phyloP scores from a whole-genome alignment of 768 basidiomycete genomes.

The Nidula microcarpa region DNA sequence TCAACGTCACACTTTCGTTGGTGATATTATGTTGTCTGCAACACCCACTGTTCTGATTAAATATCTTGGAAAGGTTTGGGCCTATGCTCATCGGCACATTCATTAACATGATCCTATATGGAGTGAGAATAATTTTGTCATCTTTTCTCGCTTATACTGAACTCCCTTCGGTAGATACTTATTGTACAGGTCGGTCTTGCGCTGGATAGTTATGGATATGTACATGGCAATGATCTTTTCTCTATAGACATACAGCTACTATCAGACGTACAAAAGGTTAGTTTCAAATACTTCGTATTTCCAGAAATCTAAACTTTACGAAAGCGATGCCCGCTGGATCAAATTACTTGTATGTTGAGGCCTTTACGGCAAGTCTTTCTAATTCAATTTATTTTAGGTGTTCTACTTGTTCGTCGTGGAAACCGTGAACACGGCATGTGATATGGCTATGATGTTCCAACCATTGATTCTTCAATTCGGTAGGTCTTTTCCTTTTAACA shows the following conservation, averaged over 20 bases:
- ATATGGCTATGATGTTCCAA: slow-evolving; percentile 44
- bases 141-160: background rate
- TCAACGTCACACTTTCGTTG: no score
- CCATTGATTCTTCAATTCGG: slow-evolving; percentile 41
- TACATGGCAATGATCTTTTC: slow-evolving; percentile 11
- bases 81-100: slow-evolving; percentile 42
- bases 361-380: background rate
- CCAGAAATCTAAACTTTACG: background rate
- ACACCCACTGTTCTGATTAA: no score
- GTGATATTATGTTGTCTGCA: no score
- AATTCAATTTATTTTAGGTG: slow-evolving; percentile 22
- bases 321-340: slow-evolving; percentile 40
- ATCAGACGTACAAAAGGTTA: slow-evolving; percentile 35
- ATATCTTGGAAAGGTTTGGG: slow-evolving; percentile 26
- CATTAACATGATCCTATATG: slow-evolving; percentile 43
- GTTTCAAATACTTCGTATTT: background rate
- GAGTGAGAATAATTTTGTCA: slow-evolving; percentile 22
- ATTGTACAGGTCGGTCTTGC: slow-evolving; percentile 26
- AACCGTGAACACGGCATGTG: slow-evolving; percentile 38
- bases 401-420: slow-evolving; percentile 39
- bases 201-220: background rate
- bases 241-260: slow-evolving; percentile 31
- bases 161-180: slow-evolving; percentile 21
- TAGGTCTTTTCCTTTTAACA: slow-evolving; percentile 2
- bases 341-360: slow-evolving; percentile 28